Base-by-base conservation (phyloP, 805 yeast species). In the Isabelozyma pseudorhagii region DNA sequence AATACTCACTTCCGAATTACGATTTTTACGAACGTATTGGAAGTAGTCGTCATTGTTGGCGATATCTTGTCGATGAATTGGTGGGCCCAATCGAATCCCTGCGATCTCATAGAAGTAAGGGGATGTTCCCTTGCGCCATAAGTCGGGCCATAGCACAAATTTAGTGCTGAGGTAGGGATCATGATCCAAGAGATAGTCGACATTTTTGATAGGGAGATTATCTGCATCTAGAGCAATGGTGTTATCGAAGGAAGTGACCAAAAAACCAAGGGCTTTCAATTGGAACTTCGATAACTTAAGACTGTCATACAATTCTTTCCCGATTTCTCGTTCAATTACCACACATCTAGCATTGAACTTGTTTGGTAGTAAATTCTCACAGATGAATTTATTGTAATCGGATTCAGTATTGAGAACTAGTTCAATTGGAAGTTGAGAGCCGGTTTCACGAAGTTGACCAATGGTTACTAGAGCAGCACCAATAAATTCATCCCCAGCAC, bases 311-410 rank as follows among this genome's bases (percentile, higher is more conserved):
- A 54, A 38, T 11, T 56, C 62, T 38, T 46, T 46, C 17, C 66
- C 66, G 8, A 63, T 47, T 45, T 56, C 61, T 15, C 51, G 43
- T 44, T 56, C 61, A 14, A 64, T 54, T 10, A 63, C 56, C 21
- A 62, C 45, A 47, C 68, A 64, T 41, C 48, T 50, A 38, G 64
- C 61, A 42, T 64, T 61, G 47, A 62, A 55, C 6, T 55, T 51
- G 17, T 57, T 49, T 46, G 80, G 81, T 14, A 76, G 54, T 1
- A 74, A 50, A 2, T 55, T 56, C 29, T 71, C 69, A 57, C 83
- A 79, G 14, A 63, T 60, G 29, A 75, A 77, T 11, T 39, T 41
- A 28, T 58, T 53, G 53, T 74, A 76, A 40, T 77, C 79, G 0
- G 57, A 60, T 7, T 59, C 60, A 4, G 62, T 51, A 10, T 81